phyloP scores from a whole-genome alignment of 2,329 filamentous ascomycete genomes.

The Venturia nashicola region DNA sequence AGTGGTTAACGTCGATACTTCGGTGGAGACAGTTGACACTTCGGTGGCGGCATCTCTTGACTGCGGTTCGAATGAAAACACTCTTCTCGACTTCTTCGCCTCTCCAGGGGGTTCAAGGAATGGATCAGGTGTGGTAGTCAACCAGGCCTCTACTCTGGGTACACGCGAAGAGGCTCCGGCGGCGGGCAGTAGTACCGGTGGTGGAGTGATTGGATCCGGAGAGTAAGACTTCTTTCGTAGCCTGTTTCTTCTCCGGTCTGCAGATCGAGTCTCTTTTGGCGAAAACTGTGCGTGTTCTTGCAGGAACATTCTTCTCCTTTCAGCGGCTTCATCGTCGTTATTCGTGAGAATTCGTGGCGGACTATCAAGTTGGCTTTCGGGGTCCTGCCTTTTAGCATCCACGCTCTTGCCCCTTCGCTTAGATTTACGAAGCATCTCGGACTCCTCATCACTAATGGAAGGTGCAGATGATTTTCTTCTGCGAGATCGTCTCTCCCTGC shows the following conservation, averaged over 20 bases:
- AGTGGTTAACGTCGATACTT: background rate
- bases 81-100: constrained; percentile 21
- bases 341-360: constrained; percentile 3
- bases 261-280: background rate
- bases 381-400: background rate
- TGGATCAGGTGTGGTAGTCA: constrained; percentile 43
- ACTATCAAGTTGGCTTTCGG: background rate
- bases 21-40: background rate
- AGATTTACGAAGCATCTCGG: background rate
- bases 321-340: constrained; percentile 7
- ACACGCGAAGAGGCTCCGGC: background rate
- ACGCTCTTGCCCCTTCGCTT: background rate
- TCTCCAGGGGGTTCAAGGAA: constrained; percentile 31
- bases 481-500: background rate
- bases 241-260: constrained; percentile 2
- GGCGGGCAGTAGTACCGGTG: background rate
- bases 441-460: background rate
- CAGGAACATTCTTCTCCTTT: constrained; percentile 2
- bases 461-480: background rate
- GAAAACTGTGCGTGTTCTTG: background rate
- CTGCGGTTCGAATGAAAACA: constrained; percentile 13
- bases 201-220: background rate
- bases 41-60: constrained; percentile 13
- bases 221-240: background rate
- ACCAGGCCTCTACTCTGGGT: constrained; percentile 44